Base-by-base conservation (phyloP, 257 asterid genomes). In the Lantana camara region DNA sequence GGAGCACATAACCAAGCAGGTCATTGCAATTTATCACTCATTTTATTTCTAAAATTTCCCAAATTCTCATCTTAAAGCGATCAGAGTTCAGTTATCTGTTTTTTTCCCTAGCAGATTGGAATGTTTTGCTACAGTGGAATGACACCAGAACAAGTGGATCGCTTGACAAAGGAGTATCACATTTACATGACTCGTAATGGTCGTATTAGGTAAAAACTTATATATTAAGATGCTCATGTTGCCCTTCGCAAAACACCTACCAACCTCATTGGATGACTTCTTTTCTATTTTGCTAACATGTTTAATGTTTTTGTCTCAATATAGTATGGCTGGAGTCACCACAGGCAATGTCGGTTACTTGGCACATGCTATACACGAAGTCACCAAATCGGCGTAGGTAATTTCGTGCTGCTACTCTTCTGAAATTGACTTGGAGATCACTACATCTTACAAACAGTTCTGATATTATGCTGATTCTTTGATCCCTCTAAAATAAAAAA, bases 1-100 rank as follows among this genome's bases (percentile, higher is more conserved):
- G 99, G 96, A 88, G 81, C 99, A 94, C 80, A 71, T 94, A 75
- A 94, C 99, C 67, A 94, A 88, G 35, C 99, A 94, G 99, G 99
- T 92, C 70, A 27, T 12, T 69, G 20, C 49, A 32, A 53, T 29
- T 37, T 21, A 41, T 37, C 21, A 49, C 35, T 40, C 38, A 34
- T 7, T 41, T 38, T 21, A 16, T 46, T 38, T 14, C 63, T 40
- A 5, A 22, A 32, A 24, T 29, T 56, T 55, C 64, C 12, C 50
- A 20, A 54, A 37, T 10, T 46, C 9, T 23, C 16, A 24, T 29
- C 40, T n/a, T n/a, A 48, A 15, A 9, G 20, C 59, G 44, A 4
- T 52, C 46, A 4, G 45, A 44, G 63, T 11, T n/a, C n/a, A n/a
- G n/a, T n/a, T n/a, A 60, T 13, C 9, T 30, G 7, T 16, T 13